phyloP scores from a whole-genome alignment of 495 filamentous ascomycete genomes.

The Aspergillus leporis region DNA sequence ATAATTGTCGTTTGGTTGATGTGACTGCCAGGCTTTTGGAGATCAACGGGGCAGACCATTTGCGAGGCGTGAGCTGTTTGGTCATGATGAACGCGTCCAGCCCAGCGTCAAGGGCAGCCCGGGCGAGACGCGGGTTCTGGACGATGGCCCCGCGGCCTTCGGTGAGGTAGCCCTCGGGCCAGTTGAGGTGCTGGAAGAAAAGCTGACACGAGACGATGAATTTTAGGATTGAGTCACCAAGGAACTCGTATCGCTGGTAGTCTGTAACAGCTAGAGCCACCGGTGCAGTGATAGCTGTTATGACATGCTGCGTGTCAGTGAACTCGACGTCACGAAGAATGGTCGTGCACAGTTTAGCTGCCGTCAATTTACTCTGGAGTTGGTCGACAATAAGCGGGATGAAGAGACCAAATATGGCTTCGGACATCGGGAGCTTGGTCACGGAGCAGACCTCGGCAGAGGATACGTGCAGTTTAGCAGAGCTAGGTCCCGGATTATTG shows the following conservation, averaged over 20 bases:
- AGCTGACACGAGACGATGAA: constrained; percentile 67
- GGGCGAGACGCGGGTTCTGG: constrained; percentile 67
- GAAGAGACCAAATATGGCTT: constrained; percentile 66
- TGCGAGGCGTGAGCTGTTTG: constrained; percentile 62
- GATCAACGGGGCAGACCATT: constrained; percentile 70
- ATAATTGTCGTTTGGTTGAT: constrained; percentile 45
- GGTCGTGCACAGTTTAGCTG: constrained; percentile 59
- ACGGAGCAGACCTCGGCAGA: constrained; percentile 36
- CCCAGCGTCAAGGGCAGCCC: constrained; percentile 60
- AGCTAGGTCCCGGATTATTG: constrained; percentile 11
- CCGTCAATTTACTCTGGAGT: constrained; percentile 65
- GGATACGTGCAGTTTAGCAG: constrained; percentile 24
- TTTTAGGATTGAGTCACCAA: constrained; percentile 89
- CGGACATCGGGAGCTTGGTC: constrained; percentile 59
- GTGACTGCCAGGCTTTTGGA: constrained; percentile 34
- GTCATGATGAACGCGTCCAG: constrained; percentile 76
- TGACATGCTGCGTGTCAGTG: constrained; percentile 54
- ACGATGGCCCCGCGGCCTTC: constrained; percentile 67
- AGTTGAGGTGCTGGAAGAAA: constrained; percentile 63
- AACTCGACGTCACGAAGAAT: constrained; percentile 59
- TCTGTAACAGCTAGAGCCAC: constrained; percentile 59
- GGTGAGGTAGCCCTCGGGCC: constrained; percentile 79
- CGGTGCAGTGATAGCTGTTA: constrained; percentile 73
- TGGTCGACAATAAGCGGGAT: constrained; percentile 73
- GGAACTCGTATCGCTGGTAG: constrained; percentile 87